Conservation (phyloP, 345 rosid species). For the Cardamine chenopodiifolia region DNA sequence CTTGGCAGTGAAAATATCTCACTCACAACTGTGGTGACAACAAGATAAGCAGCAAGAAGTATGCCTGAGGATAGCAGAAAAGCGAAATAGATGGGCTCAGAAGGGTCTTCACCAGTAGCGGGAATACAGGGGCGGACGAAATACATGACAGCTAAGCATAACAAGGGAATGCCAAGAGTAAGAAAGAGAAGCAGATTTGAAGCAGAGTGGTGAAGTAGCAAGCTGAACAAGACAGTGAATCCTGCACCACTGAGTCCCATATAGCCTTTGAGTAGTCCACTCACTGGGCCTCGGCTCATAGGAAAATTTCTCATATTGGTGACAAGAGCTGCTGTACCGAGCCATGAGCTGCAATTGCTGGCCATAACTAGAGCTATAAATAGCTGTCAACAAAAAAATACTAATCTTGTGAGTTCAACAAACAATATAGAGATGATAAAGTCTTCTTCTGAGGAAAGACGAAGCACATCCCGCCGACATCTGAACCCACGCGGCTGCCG, state of each 20-base stretch:
- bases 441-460: neutral
- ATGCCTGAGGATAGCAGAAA: slow-evolving; percentile 71
- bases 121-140: slow-evolving; percentile 82
- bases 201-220: slow-evolving; percentile 62
- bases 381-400: slow-evolving; percentile 51
- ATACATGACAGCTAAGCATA: slow-evolving; percentile 71
- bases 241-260: slow-evolving; percentile 78
- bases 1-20: slow-evolving; percentile 49
- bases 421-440: neutral
- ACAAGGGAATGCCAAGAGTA: slow-evolving; percentile 70
- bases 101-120: slow-evolving; percentile 85
- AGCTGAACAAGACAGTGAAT: slow-evolving; percentile 71
- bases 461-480: slow-evolving; percentile 64
- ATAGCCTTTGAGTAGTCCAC: slow-evolving; percentile 81
- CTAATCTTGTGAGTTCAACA: neutral
- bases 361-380: slow-evolving; percentile 75
- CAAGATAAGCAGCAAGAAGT: slow-evolving; percentile 70
- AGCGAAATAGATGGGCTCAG: slow-evolving; percentile 69
- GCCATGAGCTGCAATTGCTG: slow-evolving; percentile 81
- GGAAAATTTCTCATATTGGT: slow-evolving; percentile 90
- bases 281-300: slow-evolving; percentile 67
- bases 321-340: slow-evolving; percentile 71
- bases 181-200: slow-evolving; percentile 66
- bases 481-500: slow-evolving; percentile 92
- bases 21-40: slow-evolving; percentile 54